These are phyloP conservation scores for Glycyrrhiza uralensis DNA, from an alignment of 306 rosid genomes.

Conservation along the genomic window DNA sequence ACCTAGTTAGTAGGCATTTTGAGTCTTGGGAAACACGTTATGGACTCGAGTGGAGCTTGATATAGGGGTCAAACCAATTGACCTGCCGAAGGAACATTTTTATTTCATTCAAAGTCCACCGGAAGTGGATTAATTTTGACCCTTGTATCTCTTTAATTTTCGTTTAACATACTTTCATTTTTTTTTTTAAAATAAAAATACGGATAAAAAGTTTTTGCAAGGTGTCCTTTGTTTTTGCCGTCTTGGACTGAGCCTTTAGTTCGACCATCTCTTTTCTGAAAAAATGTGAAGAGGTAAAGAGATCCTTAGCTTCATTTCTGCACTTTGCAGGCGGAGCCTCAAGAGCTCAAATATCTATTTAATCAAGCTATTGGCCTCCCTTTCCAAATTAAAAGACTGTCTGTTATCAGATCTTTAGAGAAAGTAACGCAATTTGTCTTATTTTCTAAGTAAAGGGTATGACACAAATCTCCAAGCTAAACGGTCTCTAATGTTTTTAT, in stretches of 20 bases:
- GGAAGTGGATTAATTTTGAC: neutral
- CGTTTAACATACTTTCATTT: neutral
- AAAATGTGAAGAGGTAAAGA: neutral
- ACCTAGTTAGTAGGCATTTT: constrained; percentile 29
- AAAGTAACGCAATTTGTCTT: neutral
- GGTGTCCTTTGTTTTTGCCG: neutral
- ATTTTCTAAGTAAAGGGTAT: no score
- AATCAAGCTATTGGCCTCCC: neutral
- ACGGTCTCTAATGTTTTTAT: no score
- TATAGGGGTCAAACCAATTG: neutral
- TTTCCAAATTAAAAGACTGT: neutral
- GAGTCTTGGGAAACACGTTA: constrained; percentile 1
- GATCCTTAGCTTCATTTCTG: neutral
- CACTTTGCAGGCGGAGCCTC: neutral
- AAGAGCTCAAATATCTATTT: neutral
- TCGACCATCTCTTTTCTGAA: neutral
- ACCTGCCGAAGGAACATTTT: neutral
- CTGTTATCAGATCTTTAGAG: neutral
- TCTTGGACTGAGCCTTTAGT: neutral
- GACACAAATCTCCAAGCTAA: no score
- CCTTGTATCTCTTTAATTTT: neutral
- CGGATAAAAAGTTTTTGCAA: neutral
- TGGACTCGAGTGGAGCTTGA: neutral
- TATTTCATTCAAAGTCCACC: neutral
- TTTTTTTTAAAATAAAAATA: neutral